Percentiles rank a stretch among this genome's conserved stretches.
phyloP scores from a whole-genome alignment of 2,329 filamentous ascomycete genomes.

The Parastagonospora avenae region DNA sequence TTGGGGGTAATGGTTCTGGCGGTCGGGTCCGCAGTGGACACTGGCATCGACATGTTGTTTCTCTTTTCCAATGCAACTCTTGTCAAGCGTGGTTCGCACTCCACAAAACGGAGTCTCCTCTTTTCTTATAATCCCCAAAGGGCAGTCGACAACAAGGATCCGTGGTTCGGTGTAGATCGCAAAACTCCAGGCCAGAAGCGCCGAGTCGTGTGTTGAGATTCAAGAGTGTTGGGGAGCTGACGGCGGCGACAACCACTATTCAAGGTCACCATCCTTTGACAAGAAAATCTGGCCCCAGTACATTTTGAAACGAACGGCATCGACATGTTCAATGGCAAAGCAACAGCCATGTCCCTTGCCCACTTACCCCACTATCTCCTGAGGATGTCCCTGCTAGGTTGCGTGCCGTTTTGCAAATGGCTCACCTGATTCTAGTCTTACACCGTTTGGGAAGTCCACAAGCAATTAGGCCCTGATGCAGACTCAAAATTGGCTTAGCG shows the following conservation, averaged over 20 bases:
- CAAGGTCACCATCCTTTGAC: neutral
- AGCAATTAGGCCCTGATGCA: no score
- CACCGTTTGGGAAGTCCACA: no score
- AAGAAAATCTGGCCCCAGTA: neutral
- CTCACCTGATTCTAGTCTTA: no score
- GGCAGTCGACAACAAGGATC: neutral
- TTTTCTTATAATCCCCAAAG: neutral
- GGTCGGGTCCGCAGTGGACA: constrained; percentile 12
- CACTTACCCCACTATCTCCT: neutral
- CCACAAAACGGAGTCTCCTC: neutral
- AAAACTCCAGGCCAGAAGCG: neutral
- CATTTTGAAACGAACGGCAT: neutral
- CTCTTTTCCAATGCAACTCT: neutral
- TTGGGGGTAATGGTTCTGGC: constrained; percentile 15
- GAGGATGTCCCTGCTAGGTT: neutral
- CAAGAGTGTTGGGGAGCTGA: neutral
- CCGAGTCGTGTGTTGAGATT: neutral
- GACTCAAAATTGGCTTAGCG: no score
- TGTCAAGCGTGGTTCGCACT: neutral
- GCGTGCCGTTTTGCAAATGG: neutral
- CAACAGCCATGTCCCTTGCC: neutral
- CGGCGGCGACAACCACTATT: neutral
- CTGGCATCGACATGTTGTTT: neutral
- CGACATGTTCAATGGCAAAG: neutral
- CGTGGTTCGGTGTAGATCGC: neutral